phyloP scores from a whole-genome alignment of 352 stramenopile species.

The Globisporangium paroecandrum region DNA sequence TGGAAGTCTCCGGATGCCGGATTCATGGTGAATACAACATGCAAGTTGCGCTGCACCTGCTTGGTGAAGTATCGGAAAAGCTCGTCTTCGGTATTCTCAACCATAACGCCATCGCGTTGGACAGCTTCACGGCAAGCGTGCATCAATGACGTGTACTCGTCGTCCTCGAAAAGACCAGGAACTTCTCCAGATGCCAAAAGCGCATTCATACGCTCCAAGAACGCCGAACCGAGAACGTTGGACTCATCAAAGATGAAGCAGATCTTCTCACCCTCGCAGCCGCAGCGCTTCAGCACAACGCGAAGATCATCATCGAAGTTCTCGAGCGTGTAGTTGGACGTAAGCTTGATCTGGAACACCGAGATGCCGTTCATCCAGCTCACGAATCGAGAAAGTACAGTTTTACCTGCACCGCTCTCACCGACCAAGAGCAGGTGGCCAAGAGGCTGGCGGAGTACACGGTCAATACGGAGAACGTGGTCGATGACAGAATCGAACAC shows the following conservation, averaged over 20 bases:
- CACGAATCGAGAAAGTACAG: conserved; percentile 98
- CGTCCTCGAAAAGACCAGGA: conserved; percentile 99
- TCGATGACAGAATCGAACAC: conserved; percentile 99
- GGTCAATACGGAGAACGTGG: conserved; percentile 97
- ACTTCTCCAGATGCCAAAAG: conserved; percentile 99
- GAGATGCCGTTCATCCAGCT: conserved; percentile 99
- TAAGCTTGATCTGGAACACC: conserved; percentile 99
- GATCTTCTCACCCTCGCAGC: conserved; percentile 98
- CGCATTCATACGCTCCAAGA: conserved; percentile 99
- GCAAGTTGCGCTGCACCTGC: conserved; percentile 98
- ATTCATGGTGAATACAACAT: conserved; percentile 99
- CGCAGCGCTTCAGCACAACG: conserved; percentile 95
- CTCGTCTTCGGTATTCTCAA: conserved; percentile 94
- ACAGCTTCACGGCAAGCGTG: conserved; percentile 93
- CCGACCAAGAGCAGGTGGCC: conserved; percentile 98
- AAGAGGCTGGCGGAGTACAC: conserved; percentile 97
- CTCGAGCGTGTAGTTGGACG: conserved; percentile 97
- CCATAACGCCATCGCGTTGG: conserved; percentile 86
- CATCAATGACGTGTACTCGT: conserved; percentile 98
- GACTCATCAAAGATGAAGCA: conserved; percentile 99
- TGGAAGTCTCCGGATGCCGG: conserved; percentile 96
- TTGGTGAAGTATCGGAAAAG: conserved; percentile 96
- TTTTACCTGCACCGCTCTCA: conserved; percentile 98
- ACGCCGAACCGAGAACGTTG: conserved; percentile 97
- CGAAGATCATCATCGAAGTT: conserved; percentile 99